Evolutionary conservation across 352 stramenopile species (phyloP).

Genomic region (Globisporangium nunn): DNA sequence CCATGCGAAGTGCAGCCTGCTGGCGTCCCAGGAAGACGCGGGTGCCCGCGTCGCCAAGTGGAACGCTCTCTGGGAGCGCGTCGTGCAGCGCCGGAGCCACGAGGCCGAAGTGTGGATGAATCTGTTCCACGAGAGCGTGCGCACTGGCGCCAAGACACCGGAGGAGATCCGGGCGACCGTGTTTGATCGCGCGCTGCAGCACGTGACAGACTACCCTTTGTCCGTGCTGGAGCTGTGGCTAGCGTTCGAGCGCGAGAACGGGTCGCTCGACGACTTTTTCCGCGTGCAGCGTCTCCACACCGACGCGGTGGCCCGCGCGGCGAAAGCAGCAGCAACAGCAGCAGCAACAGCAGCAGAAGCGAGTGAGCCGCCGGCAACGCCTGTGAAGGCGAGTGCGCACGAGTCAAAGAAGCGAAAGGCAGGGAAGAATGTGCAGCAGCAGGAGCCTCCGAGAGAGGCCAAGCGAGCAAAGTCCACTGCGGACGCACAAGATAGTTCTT

Average conservation of each 20-base stretch:
- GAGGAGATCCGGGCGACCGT: constrained; percentile 27
- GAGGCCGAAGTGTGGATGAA: constrained; percentile 33
- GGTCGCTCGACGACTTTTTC: constrained; percentile 27
- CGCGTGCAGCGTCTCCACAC: constrained; percentile 21
- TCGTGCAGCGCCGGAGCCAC: constrained; percentile 14
- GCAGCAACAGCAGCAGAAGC: not conserved
- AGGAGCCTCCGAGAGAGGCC: not conserved
- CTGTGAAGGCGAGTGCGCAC: constrained; percentile 16
- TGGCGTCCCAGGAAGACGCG: constrained; percentile 8
- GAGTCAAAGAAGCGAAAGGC: constrained; percentile 14
- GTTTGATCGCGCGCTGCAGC: constrained; percentile 29
- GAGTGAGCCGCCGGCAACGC: not conserved
- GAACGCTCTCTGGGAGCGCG: constrained; percentile 25
- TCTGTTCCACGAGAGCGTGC: constrained; percentile 37
- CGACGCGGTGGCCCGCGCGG: constrained; percentile 11
- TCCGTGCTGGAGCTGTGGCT: constrained; percentile 34
- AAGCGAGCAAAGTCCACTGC: constrained; percentile 21
- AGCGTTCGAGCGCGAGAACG: constrained; percentile 48
- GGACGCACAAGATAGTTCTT: not conserved
- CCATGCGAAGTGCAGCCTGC: constrained; percentile 33
- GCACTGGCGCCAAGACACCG: constrained; percentile 7
- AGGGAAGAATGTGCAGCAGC: not conserved
- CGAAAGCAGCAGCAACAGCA: not conserved
- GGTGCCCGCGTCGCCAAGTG: constrained; percentile 19
- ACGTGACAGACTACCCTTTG: constrained; percentile 24